Percentiles rank a stretch among this genome's conserved stretches.
phyloP scores from a whole-genome alignment of 768 basidiomycete species.

The Mycena filopes region DNA sequence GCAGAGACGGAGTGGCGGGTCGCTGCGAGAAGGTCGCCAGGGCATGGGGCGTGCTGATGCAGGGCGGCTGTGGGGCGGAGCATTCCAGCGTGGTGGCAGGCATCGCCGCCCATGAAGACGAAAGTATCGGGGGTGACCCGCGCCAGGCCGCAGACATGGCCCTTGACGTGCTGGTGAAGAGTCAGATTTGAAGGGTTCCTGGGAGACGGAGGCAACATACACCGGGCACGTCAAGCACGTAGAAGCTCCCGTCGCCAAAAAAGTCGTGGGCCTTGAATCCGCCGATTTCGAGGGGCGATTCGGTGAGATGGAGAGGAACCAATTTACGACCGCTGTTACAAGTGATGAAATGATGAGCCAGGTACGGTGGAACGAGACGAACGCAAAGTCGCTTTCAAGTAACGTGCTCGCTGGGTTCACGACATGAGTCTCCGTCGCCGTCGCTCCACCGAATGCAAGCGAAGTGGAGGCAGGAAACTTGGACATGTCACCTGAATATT shows the following conservation, averaged over 20 bases:
- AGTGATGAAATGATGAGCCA: background rate
- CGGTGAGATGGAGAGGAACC: constrained; percentile 24
- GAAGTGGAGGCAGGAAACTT: constrained; percentile 31
- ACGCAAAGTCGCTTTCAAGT: constrained; percentile 33
- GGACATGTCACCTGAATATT: constrained; percentile 33
- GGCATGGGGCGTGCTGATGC: constrained; percentile 31
- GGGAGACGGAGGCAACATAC: constrained; percentile 18
- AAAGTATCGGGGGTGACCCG: constrained; percentile 35
- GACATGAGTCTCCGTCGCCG: constrained; percentile 6
- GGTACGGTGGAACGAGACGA: background rate
- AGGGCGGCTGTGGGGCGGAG: constrained; percentile 35
- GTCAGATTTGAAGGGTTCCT: background rate
- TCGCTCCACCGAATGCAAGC: constrained; percentile 31
- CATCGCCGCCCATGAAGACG: constrained; percentile 36
- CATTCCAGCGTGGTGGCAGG: constrained; percentile 35
- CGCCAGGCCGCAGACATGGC: constrained; percentile 36
- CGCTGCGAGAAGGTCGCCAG: constrained; percentile 18
- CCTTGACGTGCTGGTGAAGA: constrained; percentile 28
- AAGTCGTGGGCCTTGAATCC: constrained; percentile 34
- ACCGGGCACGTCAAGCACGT: constrained; percentile 36
- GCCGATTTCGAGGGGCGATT: constrained; percentile 29
- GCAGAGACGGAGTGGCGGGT: constrained; percentile 22
- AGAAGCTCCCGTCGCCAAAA: constrained; percentile 40
- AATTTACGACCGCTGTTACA: constrained; percentile 33
- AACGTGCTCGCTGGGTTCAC: constrained; percentile 25